Percentiles rank a stretch among this genome's conserved stretches.
phyloP scores from a whole-genome alignment of 2,329 filamentous ascomycete genomes.

The Colletotrichum noveboracense region DNA sequence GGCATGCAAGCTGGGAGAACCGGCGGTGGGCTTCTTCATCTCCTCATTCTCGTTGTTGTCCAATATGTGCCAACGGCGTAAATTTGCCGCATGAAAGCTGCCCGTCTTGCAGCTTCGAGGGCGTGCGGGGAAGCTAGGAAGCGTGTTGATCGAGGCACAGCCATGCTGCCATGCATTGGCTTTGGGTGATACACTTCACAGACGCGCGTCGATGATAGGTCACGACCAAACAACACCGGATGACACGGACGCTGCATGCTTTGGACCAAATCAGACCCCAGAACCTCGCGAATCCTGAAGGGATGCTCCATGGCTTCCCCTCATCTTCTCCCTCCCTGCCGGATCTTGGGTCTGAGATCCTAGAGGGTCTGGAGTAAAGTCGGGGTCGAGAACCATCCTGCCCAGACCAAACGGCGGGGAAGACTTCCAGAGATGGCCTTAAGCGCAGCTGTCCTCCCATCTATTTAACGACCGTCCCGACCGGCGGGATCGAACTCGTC shows the following conservation, averaged over 20 bases:
- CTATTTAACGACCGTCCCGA: slow-evolving; percentile 14
- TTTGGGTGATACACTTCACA: background rate
- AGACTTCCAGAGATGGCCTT: background rate
- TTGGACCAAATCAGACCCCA: slow-evolving; percentile 1
- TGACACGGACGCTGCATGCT: slow-evolving; percentile 16
- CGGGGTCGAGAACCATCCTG: slow-evolving; percentile 8
- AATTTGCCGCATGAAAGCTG: slow-evolving; percentile 1
- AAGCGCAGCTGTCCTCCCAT: background rate
- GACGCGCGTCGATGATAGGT: slow-evolving; percentile 21
- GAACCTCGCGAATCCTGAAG: background rate
- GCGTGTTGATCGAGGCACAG: slow-evolving; percentile 14
- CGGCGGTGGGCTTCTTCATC: slow-evolving; percentile 1
- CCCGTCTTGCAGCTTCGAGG: background rate
- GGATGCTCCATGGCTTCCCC: slow-evolving; percentile 9
- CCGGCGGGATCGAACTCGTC: background rate
- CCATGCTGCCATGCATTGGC: slow-evolving; percentile 17
- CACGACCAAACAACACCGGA: slow-evolving; percentile 5
- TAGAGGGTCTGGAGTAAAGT: slow-evolving; percentile 17
- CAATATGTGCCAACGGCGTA: background rate
- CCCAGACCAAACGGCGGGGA: background rate
- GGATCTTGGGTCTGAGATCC: slow-evolving; percentile 8
- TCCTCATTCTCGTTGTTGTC: background rate
- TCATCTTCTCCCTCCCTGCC: background rate
- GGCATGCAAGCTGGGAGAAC: background rate
- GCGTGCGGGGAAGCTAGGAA: slow-evolving; percentile 18